A percentile compares a stretch with the other conserved stretches of the same genome.
Evolutionary conservation across 2,329 filamentous ascomycete genomes (phyloP).

Genomic region (Fusarium irregulare): DNA sequence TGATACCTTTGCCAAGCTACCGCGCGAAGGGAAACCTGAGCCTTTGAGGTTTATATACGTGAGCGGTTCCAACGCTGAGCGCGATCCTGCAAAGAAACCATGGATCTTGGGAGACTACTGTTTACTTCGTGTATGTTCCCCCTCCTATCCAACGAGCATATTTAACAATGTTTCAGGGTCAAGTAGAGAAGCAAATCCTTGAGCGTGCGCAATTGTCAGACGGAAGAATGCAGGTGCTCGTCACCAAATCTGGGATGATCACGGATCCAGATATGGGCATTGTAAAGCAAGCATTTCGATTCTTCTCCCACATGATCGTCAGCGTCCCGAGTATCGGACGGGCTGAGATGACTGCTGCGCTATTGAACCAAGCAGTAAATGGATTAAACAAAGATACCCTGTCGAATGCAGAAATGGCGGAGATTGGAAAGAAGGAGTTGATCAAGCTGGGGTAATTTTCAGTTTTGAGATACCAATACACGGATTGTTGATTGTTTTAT

Average conservation of each 20-base stretch:
- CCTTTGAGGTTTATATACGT: slow-evolving; percentile 62
- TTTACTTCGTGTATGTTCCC: slow-evolving; percentile 58
- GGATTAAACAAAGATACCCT: slow-evolving; percentile 61
- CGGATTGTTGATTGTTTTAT: too few relatives aligned
- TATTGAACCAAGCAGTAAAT: slow-evolving; percentile 58
- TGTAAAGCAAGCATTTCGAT: background rate
- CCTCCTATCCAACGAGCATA: fast-evolving
- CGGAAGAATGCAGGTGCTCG: slow-evolving; percentile 52
- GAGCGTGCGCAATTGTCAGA: slow-evolving; percentile 54
- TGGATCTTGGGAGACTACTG: slow-evolving; percentile 54
- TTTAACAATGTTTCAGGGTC: slow-evolving; percentile 52
- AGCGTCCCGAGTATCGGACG: slow-evolving; percentile 52
- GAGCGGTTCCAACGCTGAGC: slow-evolving; percentile 58
- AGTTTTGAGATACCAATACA: too few relatives aligned
- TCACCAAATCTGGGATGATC: slow-evolving; percentile 59
- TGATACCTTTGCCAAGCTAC: slow-evolving; percentile 50
- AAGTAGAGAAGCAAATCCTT: slow-evolving; percentile 58
- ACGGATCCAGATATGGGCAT: slow-evolving; percentile 16
- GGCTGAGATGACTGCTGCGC: slow-evolving; percentile 53
- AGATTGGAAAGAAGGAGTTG: slow-evolving; percentile 46
- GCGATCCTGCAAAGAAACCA: slow-evolving; percentile 59
- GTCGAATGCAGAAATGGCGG: slow-evolving; percentile 55
- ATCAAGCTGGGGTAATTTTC: background rate
- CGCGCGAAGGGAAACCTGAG: slow-evolving; percentile 31
- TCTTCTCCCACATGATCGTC: slow-evolving; percentile 28